phyloP scores from a whole-genome alignment of 2,329 filamentous ascomycete species.

The Teratosphaeriaceae sp. region DNA sequence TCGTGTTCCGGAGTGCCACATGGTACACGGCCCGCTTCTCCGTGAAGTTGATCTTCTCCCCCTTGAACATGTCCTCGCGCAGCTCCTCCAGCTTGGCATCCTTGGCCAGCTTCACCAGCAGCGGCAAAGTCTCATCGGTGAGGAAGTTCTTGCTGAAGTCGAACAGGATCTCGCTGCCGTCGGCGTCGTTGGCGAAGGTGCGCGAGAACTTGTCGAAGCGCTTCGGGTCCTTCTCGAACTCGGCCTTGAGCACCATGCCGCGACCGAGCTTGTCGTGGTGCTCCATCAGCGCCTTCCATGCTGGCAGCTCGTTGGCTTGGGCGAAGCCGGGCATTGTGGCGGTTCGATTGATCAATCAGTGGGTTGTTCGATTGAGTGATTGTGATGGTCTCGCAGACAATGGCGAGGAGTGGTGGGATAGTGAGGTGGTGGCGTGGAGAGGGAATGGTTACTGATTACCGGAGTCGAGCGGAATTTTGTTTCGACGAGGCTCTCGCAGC shows the following conservation, averaged over 20 bases:
- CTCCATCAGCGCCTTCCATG: slow-evolving; percentile 85
- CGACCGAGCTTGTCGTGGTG: slow-evolving; percentile 84
- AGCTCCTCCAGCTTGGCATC: slow-evolving; percentile 89
- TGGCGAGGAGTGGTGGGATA: background rate
- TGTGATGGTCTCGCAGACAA: background rate
- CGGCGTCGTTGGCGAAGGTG: slow-evolving; percentile 71
- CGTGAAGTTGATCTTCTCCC: slow-evolving; percentile 99
- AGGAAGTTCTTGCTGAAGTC: slow-evolving; percentile 99
- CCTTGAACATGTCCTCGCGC: slow-evolving; percentile 94
- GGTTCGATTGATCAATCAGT: background rate
- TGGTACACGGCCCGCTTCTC: slow-evolving; percentile 96
- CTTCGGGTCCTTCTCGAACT: slow-evolving; percentile 79
- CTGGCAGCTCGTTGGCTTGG: slow-evolving; percentile 76
- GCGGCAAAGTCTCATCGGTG: slow-evolving; percentile 80
- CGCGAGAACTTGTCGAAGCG: slow-evolving; percentile 88
- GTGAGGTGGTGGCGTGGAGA: background rate
- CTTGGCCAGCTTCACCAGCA: slow-evolving; percentile 83
- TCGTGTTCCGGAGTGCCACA: slow-evolving; percentile 83
- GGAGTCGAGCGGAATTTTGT: no score
- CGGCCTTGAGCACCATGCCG: slow-evolving; percentile 86
- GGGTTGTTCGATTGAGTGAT: background rate
- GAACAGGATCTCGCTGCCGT: slow-evolving; percentile 83
- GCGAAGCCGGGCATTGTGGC: slow-evolving; percentile 56
- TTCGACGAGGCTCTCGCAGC: no score
- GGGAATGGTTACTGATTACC: no score